Conservation (phyloP, 768 basidiomycete species). For the Pisolithus tinctorius region DNA sequence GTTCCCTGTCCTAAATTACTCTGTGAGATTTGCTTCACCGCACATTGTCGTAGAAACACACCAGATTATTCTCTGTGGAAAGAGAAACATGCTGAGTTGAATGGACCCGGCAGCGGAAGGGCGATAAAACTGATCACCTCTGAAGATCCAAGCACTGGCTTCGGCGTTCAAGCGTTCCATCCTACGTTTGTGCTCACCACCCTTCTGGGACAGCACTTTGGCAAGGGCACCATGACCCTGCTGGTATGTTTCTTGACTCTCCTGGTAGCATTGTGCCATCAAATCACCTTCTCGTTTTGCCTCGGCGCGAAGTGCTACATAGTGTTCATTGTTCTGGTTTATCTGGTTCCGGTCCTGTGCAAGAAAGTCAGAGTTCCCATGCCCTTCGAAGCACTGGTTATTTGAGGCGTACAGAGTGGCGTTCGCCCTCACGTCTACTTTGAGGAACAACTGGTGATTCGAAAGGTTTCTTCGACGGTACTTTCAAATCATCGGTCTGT, state of each 20-base stretch:
- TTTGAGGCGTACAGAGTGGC: slow-evolving; percentile 11
- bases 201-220: slow-evolving; percentile 75
- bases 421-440: slow-evolving; percentile 11
- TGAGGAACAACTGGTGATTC: slow-evolving; percentile 7
- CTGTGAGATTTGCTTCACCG: neutral
- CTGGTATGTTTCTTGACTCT: slow-evolving; percentile 71
- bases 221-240: slow-evolving; percentile 70
- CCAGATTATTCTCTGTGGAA: slow-evolving; percentile 67
- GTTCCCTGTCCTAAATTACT: slow-evolving; percentile 48
- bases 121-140: slow-evolving; percentile 39
- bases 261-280: slow-evolving; percentile 66
- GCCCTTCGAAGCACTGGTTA: neutral
- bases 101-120: neutral
- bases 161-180: slow-evolving; percentile 77
- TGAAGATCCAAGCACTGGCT: slow-evolving; percentile 85
- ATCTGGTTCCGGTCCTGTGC: slow-evolving; percentile 47
- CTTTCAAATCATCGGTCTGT: neutral
- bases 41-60: slow-evolving; percentile 15
- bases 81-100: neutral
- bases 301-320: slow-evolving; percentile 59
- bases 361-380: neutral
- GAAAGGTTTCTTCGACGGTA: slow-evolving; percentile 8
- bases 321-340: slow-evolving; percentile 67
- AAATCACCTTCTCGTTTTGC: slow-evolving; percentile 76
- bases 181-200: slow-evolving; percentile 67